Evolutionary conservation across 345 rosid species (phyloP), one percentile per base, ranked within the genome.

Genomic region (Ricinus communis): DNA sequence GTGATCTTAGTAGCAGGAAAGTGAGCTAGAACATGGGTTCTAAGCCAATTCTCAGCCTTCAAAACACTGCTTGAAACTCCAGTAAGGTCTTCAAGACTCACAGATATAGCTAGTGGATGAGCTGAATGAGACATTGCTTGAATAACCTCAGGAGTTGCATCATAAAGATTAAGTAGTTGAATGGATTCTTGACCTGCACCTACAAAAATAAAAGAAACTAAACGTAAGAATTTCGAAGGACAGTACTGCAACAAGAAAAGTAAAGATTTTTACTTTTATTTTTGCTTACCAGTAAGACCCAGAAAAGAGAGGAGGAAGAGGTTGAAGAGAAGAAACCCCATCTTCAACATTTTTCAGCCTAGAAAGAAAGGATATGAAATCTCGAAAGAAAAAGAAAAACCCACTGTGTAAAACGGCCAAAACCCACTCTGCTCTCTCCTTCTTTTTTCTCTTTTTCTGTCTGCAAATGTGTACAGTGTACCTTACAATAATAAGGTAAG

Each of bases 1-100:
- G 88, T 81, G 86, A 90, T 79, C 75, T 82, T 78, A 33, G 83
- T 61, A 53, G 91, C 82, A 68, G 91, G 95, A 70, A 82, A 91
- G 73, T 84, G 85, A 67, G 91, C 72, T 22, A 91, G 77, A 73
- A 87, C 89, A 74, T 89, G 82, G 33, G 62, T 74, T 73, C 86
- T 85, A 21, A 91, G 81, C 97, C 97, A 91, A 71, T 66, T 81
- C 76, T 89, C 95, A 71, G 97, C 93, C 71, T 79, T 84, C 33
- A 79, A 71, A 62, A 87, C 85, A 72, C 83, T 87, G 53, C 80
- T 60, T 12, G 97, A 87, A 13, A 91, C 85, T 73, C 72, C 85
- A 4, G 69, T 27, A 7, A 89, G 85, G 68, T 87, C 66, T 77
- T 73, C 71, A 71, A 50, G 76, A 22, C 77, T 81, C 56, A 86